phyloP scores from a whole-genome alignment of 345 rosid genomes.

The Dipteronia dyeriana region DNA sequence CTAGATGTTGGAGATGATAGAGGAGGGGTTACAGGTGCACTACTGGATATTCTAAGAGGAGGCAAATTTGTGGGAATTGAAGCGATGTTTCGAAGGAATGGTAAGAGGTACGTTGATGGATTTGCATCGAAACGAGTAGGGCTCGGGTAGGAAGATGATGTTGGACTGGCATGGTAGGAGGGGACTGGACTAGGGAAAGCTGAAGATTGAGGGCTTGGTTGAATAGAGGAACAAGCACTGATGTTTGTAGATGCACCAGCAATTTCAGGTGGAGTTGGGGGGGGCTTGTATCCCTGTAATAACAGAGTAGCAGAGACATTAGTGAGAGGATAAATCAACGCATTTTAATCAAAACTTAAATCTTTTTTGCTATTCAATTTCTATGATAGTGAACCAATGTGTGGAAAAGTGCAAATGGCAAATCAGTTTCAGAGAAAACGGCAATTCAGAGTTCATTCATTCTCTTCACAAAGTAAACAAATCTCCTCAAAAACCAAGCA shows the following conservation, averaged over 20 bases:
- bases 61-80: constrained; percentile 68
- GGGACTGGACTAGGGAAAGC: constrained; percentile 72
- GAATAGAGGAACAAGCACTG: constrained; percentile 71
- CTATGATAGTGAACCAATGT: neutral
- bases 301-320: constrained; percentile 12
- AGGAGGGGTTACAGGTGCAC: constrained; percentile 99
- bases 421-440: neutral
- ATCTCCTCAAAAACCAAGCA: neutral
- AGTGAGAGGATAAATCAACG: neutral
- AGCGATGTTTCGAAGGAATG: constrained; percentile 68
- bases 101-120: constrained; percentile 61
- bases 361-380: neutral
- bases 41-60: constrained; percentile 84
- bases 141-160: constrained; percentile 83
- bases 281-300: constrained; percentile 81
- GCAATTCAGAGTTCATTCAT: neutral
- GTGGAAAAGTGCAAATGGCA: neutral
- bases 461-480: neutral
- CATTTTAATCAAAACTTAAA: neutral
- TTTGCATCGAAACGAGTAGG: constrained; percentile 66
- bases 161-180: constrained; percentile 78
- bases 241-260: constrained; percentile 48
- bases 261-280: constrained; percentile 44
- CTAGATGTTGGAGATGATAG: constrained; percentile 86
- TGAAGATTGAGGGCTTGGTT: constrained; percentile 83